Base-by-base conservation (phyloP, 2,329 filamentous ascomycete species). In the Neofusicoccum laricinum region DNA sequence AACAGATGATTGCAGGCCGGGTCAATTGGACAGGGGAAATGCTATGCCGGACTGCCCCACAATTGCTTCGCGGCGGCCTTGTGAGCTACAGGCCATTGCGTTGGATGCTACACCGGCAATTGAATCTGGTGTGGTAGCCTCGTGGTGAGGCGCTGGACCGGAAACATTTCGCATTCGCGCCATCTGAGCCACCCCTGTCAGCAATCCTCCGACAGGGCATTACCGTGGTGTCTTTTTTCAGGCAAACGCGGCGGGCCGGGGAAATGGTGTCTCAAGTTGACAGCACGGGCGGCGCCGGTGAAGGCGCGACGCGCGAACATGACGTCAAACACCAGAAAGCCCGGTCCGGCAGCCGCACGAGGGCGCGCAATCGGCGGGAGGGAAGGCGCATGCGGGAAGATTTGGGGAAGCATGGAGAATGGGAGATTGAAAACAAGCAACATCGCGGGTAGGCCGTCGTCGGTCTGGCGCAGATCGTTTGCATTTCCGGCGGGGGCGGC, bases 101-200 rank as follows among this genome's bases (percentile, higher is more conserved):
- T 10, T 46, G 19, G 19, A n/a, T 21, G 25, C 15, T 5, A 19
- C 21, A 49, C 15, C 25, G 46, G 46, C 46, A 49, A 19, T 1
- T 2, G 19, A 25, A 17, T 21, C 12, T 2, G 46, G 25, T 11
- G 14, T 11, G 10, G 36, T 1, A 30, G 36, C 14, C 36, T 8
- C 36, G 10, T 38, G 36, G 36, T 11, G 36, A 15, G 36, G 21
- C 11, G 19, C 19, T 7, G 36, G 45, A 12, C 38, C 21, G 53
- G n/a, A 59, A 15, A 34, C 53, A 58, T 58, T 32, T 45, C 53
- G 30, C 41, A 46, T 46, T 59, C 55, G 46, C 55, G 40, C 11
- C 17, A 4, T 15, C 11, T 41, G 6, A 7, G 15, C 21, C n/a
- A 25, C 38, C 53, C 19, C 21, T 19, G 21, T 32, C 11, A 21